Base-by-base conservation (phyloP, 108 stramenopile species). In the Pelagomonas calceolata region DNA sequence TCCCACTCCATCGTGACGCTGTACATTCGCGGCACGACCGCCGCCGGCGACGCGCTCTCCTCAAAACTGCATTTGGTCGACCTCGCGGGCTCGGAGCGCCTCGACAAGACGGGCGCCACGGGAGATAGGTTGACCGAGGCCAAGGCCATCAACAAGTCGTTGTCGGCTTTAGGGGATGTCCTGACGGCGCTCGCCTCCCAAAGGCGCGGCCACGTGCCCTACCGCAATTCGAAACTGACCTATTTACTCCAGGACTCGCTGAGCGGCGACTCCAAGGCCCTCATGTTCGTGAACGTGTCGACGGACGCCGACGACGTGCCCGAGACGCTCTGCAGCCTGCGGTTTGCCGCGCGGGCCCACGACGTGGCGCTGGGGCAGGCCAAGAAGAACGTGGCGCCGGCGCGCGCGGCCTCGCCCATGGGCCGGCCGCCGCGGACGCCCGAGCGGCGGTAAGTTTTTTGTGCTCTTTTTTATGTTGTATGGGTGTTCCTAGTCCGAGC, bases 141-240 rank as follows among this genome's bases (percentile, higher is more conserved):
- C 31, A 84, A 86, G 85, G 66, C 65, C 60, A 90, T 90, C 73
- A 90, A 90, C 72, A 87, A 86, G 76, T 81, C 80, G 64, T 70
- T 90, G 63, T 80, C 78, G 16, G 82, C 85, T 29, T 71, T 90
- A 0, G 87, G 87, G 4, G 89, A 90, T 79, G 89, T 90, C 39
- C 85, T 90, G 64, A 75, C 76, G 32, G 85, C 89, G 9, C 72
- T 90, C 31, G 70, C 77, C 43, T 33, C 30, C 15, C n/a, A n/a
- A n/a, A n/a, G n/a, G n/a, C n/a, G n/a, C n/a, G n/a, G n/a, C n/a
- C 74, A 68, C 77, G 71, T 84, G 21, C 83, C 80, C n/a, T 84
- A 81, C 78, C 66, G 83, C 14, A 85, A 87, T 78, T 84, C 86
- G 71, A 71, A 76, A 45, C 75, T 87, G 21, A 87, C 86, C 17